Conservation (phyloP, 1,284 basidiomycete species). For the Cystobasidiaceae sp. region DNA sequence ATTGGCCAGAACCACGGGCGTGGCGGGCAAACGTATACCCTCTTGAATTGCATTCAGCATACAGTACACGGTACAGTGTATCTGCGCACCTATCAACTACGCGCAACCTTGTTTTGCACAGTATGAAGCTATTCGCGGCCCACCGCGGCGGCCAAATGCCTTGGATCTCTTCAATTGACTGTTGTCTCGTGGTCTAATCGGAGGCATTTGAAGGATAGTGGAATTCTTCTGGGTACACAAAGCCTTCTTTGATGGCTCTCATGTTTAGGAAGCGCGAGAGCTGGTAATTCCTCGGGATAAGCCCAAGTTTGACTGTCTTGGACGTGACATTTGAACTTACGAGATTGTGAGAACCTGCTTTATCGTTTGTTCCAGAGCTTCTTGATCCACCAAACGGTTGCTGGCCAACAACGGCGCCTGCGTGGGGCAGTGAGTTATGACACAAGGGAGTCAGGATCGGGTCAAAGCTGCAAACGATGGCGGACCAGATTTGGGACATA, state of each 20-base stretch:
- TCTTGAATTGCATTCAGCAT: no score
- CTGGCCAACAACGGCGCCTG: conserved; percentile 71
- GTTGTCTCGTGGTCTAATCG: no score
- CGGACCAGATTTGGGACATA: conserved; percentile 86
- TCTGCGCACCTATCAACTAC: no score
- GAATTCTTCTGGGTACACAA: conserved; percentile 69
- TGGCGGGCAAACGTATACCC: no score
- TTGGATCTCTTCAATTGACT: no score
- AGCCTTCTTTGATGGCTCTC: conserved; percentile 94
- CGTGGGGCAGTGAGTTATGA: background rate
- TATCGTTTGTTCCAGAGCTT: conserved; percentile 94
- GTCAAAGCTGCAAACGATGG: conserved; percentile 76
- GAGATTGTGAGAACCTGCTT: conserved; percentile 89
- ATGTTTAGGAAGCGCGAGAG: conserved; percentile 55
- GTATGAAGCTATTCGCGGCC: no score
- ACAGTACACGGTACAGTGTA: no score
- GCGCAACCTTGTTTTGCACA: no score
- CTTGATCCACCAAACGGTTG: conserved; percentile 95
- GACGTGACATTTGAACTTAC: conserved; percentile 54
- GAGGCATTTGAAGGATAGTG: conserved; percentile 71
- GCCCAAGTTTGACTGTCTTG: background rate
- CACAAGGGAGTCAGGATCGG: background rate
- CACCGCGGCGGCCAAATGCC: no score
- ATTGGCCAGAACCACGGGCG: no score
- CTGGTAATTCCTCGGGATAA: conserved; percentile 11